Evolutionary conservation across 345 rosid species (phyloP).

Genomic region (Crucihimalaya himalaica): DNA sequence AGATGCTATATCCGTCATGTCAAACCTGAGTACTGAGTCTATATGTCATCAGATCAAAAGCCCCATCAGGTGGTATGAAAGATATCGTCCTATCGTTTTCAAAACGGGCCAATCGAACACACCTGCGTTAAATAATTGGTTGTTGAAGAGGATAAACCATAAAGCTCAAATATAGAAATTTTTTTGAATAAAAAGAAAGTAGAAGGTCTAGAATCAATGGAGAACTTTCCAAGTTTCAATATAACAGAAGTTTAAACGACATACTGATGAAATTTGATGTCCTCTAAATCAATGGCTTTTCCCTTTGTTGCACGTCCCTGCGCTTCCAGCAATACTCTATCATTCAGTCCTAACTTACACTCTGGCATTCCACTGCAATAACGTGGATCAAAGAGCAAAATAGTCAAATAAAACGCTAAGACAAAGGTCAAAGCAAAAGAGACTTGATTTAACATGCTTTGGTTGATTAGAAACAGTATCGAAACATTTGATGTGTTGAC

Average conservation of each 20-base stretch:
- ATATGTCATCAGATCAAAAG: conserved; percentile 98
- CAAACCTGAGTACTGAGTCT: conserved; percentile 95
- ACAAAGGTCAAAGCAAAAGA: conserved; percentile 1
- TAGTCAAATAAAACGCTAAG: conserved; percentile 12
- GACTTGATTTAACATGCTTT: not conserved
- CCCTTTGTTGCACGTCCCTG: conserved; percentile 95
- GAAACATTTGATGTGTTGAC: conserved; percentile 16
- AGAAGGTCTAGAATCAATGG: not conserved
- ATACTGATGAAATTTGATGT: conserved; percentile 97
- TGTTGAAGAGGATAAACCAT: not conserved
- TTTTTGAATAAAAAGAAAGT: not conserved
- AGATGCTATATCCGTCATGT: not conserved
- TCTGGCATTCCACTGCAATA: conserved; percentile 92
- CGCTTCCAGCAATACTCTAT: conserved; percentile 90
- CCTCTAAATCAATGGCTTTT: conserved; percentile 96
- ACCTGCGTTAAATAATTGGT: conserved; percentile 48
- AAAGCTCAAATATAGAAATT: conserved; percentile 1
- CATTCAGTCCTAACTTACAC: conserved; percentile 97
- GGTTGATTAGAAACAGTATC: not conserved
- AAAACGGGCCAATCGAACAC: conserved; percentile 95
- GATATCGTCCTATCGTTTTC: conserved; percentile 97
- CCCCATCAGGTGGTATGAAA: conserved; percentile 94
- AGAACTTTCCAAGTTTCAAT: not conserved
- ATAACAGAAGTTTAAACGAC: conserved; percentile 1
- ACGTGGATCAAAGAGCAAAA: not conserved